Evolutionary conservation across 805 yeast genomes (phyloP), one percentile per base, ranked within the genome.

Genomic region (Suhomyces kilbournensis): DNA sequence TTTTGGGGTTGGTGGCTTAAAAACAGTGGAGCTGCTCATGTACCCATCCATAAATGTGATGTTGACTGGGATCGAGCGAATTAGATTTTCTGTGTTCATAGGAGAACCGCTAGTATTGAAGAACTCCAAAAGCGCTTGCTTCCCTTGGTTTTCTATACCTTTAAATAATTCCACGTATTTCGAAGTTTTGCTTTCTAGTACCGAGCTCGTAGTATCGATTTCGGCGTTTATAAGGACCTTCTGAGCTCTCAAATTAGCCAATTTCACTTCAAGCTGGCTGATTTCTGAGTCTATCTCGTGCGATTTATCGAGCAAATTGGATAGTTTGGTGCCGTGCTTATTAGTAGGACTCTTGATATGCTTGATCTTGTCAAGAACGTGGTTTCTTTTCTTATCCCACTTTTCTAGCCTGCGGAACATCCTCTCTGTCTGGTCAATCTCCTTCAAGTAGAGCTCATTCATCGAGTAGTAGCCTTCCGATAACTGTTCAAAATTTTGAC

Each of bases 171-270:
- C 76, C 14, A 74, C 74, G 53, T 75, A 78, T 42, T 71, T 71
- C 10, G 80, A 75, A 0, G 81, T 61, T 54, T 69, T 74, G 52
- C 80, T 76, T 51, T 81, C 85, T 23, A 81, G 56, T 3, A 81
- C 71, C 2, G 84, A 79, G 56, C 78, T 74, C 0, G 84, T 72
- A 17, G 72, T 73, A 23, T 69, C 65, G 26, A 80, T 64, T 57
- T 80, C 84, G 8, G 56, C 49, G 8, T 60, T 57, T 0, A 81
- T 49, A 3, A 71, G 53, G 9, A 52, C 56, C 48, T 72, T 72
- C 59, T 74, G 76, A 2, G 56, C 56, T 44, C 66, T 68, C n/a
- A 79, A 55, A 2, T 57, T 53, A 7, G 48, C 43, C 28, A 81
- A 57, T 35, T 68, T 66, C 7, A 52, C 42, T 52, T 80, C 81